Conservation (phyloP, 2,329 filamentous ascomycete genomes). For the Cercospora sp. region DNA sequence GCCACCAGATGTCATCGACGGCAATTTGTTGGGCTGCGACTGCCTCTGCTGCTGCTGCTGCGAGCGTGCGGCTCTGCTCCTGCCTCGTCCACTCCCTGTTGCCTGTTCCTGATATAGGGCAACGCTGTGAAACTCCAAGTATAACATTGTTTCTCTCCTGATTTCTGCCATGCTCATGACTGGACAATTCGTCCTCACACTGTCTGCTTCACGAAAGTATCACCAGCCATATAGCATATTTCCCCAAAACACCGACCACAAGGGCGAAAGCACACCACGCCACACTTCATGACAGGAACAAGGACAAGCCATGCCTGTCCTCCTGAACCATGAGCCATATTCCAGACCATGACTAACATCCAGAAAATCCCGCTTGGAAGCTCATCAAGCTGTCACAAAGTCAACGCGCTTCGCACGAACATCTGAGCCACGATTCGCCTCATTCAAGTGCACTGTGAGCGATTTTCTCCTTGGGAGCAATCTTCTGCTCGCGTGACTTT, state of each 20-base stretch:
- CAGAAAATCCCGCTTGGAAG: neutral
- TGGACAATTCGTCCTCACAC: too few relatives aligned
- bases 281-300: neutral
- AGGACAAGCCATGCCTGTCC: neutral
- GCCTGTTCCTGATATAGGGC: neutral
- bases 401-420: neutral
- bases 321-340: neutral
- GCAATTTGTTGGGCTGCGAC: neutral
- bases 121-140: neutral
- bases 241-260: too few relatives aligned
- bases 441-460: too few relatives aligned
- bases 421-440: neutral
- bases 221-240: too few relatives aligned
- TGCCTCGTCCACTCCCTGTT: neutral
- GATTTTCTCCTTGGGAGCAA: too few relatives aligned
- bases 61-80: neutral
- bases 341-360: neutral
- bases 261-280: neutral
- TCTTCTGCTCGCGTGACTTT: neutral
- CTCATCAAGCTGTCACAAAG: neutral
- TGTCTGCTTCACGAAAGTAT: too few relatives aligned
- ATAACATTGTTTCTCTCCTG: neutral
- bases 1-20: neutral
- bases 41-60: neutral
- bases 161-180: too few relatives aligned